Conservation (phyloP, 345 rosid species). For the Rubroshorea leprosula region DNA sequence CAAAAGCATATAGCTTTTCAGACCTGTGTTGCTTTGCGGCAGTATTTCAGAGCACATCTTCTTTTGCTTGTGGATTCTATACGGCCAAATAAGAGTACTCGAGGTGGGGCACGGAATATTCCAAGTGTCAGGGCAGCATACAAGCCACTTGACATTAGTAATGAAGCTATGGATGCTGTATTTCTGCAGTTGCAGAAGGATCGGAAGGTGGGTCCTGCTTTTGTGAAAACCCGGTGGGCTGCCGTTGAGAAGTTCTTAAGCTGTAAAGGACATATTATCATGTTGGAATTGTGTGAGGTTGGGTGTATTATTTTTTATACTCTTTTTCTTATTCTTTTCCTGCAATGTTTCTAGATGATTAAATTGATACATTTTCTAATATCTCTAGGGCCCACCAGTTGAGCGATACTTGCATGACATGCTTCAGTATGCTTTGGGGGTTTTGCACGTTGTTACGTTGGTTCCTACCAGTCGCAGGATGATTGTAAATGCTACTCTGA, state of each 20-base stretch:
- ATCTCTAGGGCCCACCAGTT: slow-evolving; percentile 81
- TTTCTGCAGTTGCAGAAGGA: slow-evolving; percentile 93
- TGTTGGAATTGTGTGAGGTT: slow-evolving; percentile 97
- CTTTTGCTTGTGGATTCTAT: slow-evolving; percentile 83
- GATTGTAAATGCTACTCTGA: slow-evolving; percentile 76
- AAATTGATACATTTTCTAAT: slow-evolving; percentile 12
- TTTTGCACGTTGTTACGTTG: slow-evolving; percentile 83
- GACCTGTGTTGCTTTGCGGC: slow-evolving; percentile 89
- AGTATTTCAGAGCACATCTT: slow-evolving; percentile 95
- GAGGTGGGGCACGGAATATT: slow-evolving; percentile 60
- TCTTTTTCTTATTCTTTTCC: slow-evolving; percentile 14
- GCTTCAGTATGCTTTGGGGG: slow-evolving; percentile 96
- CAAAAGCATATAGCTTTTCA: slow-evolving; percentile 97
- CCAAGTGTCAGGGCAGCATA: slow-evolving; percentile 82
- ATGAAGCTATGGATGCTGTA: slow-evolving; percentile 91
- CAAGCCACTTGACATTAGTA: slow-evolving; percentile 95
- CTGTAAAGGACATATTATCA: slow-evolving; percentile 76
- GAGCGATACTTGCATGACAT: slow-evolving; percentile 95
- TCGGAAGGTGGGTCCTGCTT: slow-evolving; percentile 84
- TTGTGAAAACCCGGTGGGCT: slow-evolving; percentile 86
- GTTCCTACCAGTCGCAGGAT: slow-evolving; percentile 80
- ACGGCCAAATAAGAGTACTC: slow-evolving; percentile 76
- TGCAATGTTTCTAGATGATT: not conserved
- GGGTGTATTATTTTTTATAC: not conserved
- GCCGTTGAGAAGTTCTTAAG: slow-evolving; percentile 72